Evolutionary conservation across 768 basidiomycete species (phyloP), one percentile per base, ranked within the genome.

Genomic region (Mycena chlorophos): DNA sequence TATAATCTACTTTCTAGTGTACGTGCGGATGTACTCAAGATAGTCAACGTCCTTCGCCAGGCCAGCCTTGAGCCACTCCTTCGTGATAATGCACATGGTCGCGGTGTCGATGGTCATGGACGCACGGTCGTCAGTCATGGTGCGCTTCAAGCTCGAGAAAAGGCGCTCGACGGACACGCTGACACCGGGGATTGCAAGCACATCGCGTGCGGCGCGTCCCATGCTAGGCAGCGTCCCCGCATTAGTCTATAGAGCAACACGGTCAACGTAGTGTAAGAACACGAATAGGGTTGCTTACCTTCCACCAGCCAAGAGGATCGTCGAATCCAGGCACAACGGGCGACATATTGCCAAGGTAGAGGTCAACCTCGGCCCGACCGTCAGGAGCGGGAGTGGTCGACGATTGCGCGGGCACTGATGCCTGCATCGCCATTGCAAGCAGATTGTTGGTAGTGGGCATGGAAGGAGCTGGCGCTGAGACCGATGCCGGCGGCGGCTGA

Each of bases 91-190:
- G 12, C 54, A 55, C 39, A 29, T 49, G 12, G 55, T 51, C 8
- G 49, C 56, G 0, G 57, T 59, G 40, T 56, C 45, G 0, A 60
- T 56, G 12, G 57, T 54, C 60, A 66, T 59, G 1, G 62, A 66
- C 0, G 58, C 49, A 1, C 56, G 60, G 3, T 25, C 20, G 39
- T 63, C 56, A 5, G 54, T 47, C 3, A 62, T 30, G n/a, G 59
- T 63, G 47, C 59, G 58, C 19, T 59, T 50, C 17, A 45, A 38
- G 39, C 55, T 57, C n/a, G 62, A 65, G 42, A 65, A 67, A 1
- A 67, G 49, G 2, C 53, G 57, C 42, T 67, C 61, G 14, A 65
- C 55, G 1, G 60, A 56, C 1, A 65, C 55, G 39, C 66, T 67
- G 25, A 65, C 61, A 0, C 60, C 61, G 3, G 62, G 64, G 34